Evolutionary conservation across 1,284 basidiomycete genomes (phyloP), one percentile per base, ranked within the genome.

Genomic region (Cryptococcus wingfieldii): DNA sequence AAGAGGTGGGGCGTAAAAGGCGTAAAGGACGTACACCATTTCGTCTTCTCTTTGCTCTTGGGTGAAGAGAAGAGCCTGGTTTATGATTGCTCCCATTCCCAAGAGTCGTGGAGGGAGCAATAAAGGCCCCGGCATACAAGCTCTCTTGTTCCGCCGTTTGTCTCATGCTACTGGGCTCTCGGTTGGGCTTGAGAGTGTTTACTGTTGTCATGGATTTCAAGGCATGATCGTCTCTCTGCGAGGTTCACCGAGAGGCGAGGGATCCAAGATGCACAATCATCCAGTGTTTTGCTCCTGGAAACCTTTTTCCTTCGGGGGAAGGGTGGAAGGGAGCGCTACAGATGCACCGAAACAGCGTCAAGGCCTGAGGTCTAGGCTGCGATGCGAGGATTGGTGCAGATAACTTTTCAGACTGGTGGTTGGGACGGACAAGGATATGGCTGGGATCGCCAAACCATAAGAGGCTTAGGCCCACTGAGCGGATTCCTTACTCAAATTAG

Each of bases 361-460:
- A 42, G 43, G 25, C 50, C 28, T 19, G 48, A 58, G 57, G 34
- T 51, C n/a, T 31, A 48, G 41, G 42, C 51, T 46, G 25, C 25
- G 38, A 44, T 50, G 60, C 61, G 67, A 69, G 67, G 67, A 67
- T 69, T 65, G 65, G 65, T 50, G 67, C 60, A 28, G 8, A 59
- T 31, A 57, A 41, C 14, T 25, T 47, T 23, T 41, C 31, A 16
- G 28, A 28, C n/a, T 49, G 34, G 31, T 44, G 12, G 45, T 51
- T 31, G 37, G 28, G 43, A 18, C 43, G 34, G 25, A 34, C 23
- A 38, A 58, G 42, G 50, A 27, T 14, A 16, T 50, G 44, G 50
- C 47, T 42, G 28, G 52, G 59, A 57, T 60, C 55, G 55, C 38
- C 43, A 53, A 55, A 18, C 5, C 16, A 48, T 52, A 38, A 56